Evolutionary conservation across 345 rosid genomes (phyloP).

Genomic region (Brassica rapa): DNA sequence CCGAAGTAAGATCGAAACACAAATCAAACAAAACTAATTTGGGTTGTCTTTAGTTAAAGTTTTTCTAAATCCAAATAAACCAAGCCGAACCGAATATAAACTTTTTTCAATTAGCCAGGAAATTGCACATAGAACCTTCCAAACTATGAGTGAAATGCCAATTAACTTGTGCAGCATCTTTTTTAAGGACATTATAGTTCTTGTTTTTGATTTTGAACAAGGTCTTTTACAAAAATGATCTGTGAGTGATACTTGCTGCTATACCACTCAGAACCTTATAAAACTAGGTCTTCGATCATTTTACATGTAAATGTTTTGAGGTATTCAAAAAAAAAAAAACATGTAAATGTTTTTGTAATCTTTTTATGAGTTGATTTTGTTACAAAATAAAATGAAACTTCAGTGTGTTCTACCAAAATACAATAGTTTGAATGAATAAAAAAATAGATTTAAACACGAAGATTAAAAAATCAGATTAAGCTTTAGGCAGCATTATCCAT

Average conservation of each 20-base stretch:
- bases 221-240: neutral
- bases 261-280: neutral
- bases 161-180: neutral
- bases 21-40: no score
- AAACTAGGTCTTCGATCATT: neutral
- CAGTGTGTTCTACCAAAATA: neutral
- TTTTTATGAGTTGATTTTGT: neutral
- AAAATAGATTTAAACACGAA: neutral
- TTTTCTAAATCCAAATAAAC: no score
- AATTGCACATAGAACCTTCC: neutral
- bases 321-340: neutral
- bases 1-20: no score
- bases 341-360: neutral
- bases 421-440: neutral
- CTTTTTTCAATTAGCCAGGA: neutral
- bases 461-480: conserved; percentile 34
- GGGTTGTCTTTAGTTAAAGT: no score
- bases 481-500: conserved; percentile 46
- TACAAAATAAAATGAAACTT: neutral
- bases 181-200: neutral
- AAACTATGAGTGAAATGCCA: neutral
- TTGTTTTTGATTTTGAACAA: neutral
- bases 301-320: neutral
- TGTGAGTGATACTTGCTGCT: neutral
- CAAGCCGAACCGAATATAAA: no score